These are phyloP conservation scores for Tephrocybe rancida DNA, from an alignment of 768 basidiomycete species.

Conservation along the genomic window DNA sequence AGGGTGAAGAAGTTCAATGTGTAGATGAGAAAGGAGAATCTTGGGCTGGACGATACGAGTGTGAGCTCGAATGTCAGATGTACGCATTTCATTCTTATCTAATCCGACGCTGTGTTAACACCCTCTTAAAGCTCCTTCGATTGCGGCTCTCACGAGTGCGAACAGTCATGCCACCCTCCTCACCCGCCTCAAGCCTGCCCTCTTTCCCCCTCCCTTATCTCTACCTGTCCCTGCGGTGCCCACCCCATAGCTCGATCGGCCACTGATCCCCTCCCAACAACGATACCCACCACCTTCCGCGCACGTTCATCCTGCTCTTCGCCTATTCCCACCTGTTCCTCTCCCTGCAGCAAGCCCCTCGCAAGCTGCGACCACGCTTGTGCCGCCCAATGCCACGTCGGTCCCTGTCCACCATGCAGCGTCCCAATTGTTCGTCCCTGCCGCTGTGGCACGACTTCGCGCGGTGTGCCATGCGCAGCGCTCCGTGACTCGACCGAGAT, in stretches of 20 bases:
- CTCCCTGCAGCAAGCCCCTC: slow-evolving; percentile 66
- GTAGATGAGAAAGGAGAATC: slow-evolving; percentile 40
- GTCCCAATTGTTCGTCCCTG: slow-evolving; percentile 76
- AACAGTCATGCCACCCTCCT: slow-evolving; percentile 78
- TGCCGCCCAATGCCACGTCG: slow-evolving; percentile 68
- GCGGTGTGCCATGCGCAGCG: slow-evolving; percentile 55
- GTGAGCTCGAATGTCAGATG: slow-evolving; percentile 63
- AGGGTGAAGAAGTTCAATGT: slow-evolving; percentile 47
- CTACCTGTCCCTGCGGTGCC: slow-evolving; percentile 84
- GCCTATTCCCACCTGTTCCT: slow-evolving; percentile 80
- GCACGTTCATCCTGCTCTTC: slow-evolving; percentile 62
- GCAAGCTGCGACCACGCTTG: slow-evolving; percentile 78
- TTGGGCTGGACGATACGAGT: slow-evolving; percentile 69
- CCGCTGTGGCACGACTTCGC: slow-evolving; percentile 77
- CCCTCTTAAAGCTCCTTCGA: slow-evolving; percentile 56
- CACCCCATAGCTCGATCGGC: slow-evolving; percentile 46
- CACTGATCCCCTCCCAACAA: slow-evolving; percentile 25
- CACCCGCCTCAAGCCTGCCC: slow-evolving; percentile 65
- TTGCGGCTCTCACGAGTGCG: slow-evolving; percentile 78
- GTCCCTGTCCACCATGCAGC: slow-evolving; percentile 79
- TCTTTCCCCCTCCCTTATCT: slow-evolving; percentile 64
- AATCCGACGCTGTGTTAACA: not conserved
- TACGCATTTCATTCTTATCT: slow-evolving; percentile 25
- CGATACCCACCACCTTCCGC: slow-evolving; percentile 36
- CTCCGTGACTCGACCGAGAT: slow-evolving; percentile 53